Conservation (phyloP, 768 basidiomycete genomes). For the Cyclocybe aegerita region DNA sequence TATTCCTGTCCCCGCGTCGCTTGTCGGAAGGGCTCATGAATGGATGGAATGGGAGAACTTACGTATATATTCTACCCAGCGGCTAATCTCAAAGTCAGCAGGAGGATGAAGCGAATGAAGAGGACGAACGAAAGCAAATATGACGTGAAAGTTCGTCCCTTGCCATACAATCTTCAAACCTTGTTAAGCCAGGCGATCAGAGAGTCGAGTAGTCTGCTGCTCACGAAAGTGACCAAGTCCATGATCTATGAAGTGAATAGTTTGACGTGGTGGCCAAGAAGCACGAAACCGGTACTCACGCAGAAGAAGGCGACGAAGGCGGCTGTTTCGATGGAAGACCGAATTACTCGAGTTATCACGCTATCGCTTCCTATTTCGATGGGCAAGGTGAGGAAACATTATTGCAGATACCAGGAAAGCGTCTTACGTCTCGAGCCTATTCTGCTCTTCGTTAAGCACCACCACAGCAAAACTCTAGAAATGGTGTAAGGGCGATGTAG, state of each 20-base stretch:
- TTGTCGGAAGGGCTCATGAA: neutral
- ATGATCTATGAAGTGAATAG: constrained; percentile 19
- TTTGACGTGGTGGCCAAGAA: neutral
- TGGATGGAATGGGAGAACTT: neutral
- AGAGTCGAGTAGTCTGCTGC: neutral
- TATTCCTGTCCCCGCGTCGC: constrained; percentile 17
- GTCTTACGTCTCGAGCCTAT: constrained; percentile 23
- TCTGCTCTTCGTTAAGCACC: constrained; percentile 22
- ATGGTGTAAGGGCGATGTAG: neutral
- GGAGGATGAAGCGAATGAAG: neutral
- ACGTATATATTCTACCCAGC: constrained; percentile 30
- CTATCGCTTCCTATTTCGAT: constrained; percentile 23
- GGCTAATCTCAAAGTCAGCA: constrained; percentile 14
- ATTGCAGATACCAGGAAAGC: neutral
- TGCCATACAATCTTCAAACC: constrained; percentile 17
- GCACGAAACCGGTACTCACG: constrained; percentile 15
- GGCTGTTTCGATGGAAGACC: constrained; percentile 27
- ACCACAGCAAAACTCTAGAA: constrained; percentile 21
- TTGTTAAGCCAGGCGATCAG: neutral
- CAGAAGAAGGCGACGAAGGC: constrained; percentile 29
- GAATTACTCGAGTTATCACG: constrained; percentile 26
- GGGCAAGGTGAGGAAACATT: neutral
- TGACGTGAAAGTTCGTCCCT: constrained; percentile 27
- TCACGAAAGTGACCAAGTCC: constrained; percentile 26
- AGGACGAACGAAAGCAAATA: constrained; percentile 29